phyloP scores from a whole-genome alignment of 106 monocot species.

The Dioscorea zingiberensis region DNA sequence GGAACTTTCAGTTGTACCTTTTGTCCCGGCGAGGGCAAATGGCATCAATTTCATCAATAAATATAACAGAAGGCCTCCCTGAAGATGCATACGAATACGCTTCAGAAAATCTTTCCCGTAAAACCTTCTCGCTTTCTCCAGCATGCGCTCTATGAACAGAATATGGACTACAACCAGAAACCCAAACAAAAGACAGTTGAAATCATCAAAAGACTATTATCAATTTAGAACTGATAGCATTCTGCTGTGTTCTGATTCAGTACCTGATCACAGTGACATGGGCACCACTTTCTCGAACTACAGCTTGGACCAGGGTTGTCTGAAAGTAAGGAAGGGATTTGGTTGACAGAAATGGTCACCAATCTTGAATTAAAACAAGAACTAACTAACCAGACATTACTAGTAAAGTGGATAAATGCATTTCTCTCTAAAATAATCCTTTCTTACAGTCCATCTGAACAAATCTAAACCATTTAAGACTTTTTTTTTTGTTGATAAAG shows the following conservation, averaged over 20 bases:
- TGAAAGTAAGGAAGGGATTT: constrained; percentile 17
- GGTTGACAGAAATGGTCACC: neutral
- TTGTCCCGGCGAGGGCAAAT: constrained; percentile 66
- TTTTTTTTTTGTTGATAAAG: no score
- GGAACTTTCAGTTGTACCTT: constrained; percentile 25
- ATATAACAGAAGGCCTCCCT: constrained; percentile 83
- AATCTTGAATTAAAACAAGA: neutral
- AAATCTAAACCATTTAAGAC: no score
- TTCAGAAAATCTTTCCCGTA: constrained; percentile 73
- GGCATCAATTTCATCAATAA: constrained; percentile 93
- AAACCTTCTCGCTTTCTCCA: constrained; percentile 79
- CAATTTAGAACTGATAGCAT: neutral
- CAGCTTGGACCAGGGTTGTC: constrained; percentile 87
- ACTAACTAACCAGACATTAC: neutral
- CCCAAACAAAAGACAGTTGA: constrained; percentile 2
- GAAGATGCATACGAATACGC: constrained; percentile 57
- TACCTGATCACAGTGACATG: constrained; percentile 83
- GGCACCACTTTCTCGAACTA: constrained; percentile 80
- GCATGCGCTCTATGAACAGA: constrained; percentile 79
- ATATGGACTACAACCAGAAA: constrained; percentile 36
- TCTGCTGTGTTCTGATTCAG: neutral
- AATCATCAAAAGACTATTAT: neutral
- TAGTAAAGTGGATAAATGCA: neutral
- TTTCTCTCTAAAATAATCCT: no score
- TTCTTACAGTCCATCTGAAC: no score